Evolutionary conservation across 441 rosid species (phyloP), one percentile per base, ranked within the genome.

Genomic region (Adansonia grandidieri): DNA sequence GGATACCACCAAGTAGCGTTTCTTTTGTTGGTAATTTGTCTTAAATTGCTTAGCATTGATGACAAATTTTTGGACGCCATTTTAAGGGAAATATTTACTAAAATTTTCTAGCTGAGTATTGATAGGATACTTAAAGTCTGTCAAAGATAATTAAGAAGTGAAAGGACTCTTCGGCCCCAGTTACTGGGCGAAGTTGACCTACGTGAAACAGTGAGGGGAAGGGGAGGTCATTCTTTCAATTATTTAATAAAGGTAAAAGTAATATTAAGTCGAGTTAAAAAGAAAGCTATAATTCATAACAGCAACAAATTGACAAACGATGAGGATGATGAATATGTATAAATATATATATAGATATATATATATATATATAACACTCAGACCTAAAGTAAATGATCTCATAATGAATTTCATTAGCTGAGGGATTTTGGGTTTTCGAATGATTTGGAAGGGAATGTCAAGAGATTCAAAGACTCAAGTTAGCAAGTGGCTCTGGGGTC

Each of bases 401-500:
- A 19, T 57, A 57, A 9, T 57, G 8, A 9, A 56, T 17, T 17
- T 56, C 61, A 56, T 19, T 57, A 58, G 63, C 14, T 20, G 32
- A 58, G 63, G 10, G 28, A 57, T 9, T 57, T 19, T n/a, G 64
- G 64, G 6, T 60, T 60, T 2, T 60, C 37, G 3, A 28, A 28
- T 63, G 19, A 32, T 13, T 28, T 6, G 19, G 44, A 32, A 1
- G 40, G 14, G 28, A 42, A 70, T 28, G 28, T 19, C 22, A 54
- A 74, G 54, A 61, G 32, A 57, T 57, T 32, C 32, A 48, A 51
- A 56, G 63, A 65, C 47, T 9, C 54, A 53, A 48, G 47, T 44
- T 11, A 32, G 80, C 65, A 80, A 80, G 86, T 87, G 88, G 82
- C 32, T 3, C 14, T 53, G 91, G 87, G 90, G 92, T 87, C 88